phyloP scores from a whole-genome alignment of 2,329 filamentous ascomycete species.

The Xylariaceae sp. region DNA sequence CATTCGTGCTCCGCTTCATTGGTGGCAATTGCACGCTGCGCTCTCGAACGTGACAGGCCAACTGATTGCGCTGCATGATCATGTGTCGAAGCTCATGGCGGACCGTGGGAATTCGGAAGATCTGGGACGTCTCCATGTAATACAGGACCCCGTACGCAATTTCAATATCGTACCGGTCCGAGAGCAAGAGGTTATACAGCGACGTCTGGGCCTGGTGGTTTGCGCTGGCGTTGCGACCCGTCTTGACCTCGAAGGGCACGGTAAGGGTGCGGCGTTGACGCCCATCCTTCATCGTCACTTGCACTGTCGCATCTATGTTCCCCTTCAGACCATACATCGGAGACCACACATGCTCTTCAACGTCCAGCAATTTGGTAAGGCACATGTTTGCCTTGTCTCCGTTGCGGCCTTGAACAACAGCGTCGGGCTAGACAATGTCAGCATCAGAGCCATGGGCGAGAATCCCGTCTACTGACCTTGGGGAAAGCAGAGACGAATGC shows the following conservation, averaged over 20 bases:
- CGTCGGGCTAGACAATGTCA: constrained; percentile 45
- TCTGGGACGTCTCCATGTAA: constrained; percentile 87
- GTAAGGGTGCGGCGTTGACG: constrained; percentile 62
- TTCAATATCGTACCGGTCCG: constrained; percentile 90
- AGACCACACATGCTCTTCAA: constrained; percentile 98
- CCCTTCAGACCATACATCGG: constrained; percentile 96
- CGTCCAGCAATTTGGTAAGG: constrained; percentile 87
- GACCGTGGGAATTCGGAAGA: constrained; percentile 75
- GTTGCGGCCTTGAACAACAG: constrained; percentile 71
- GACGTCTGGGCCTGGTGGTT: constrained; percentile 90
- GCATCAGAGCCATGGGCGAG: constrained; percentile 18
- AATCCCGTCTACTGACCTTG: constrained; percentile 39
- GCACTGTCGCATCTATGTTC: constrained; percentile 94
- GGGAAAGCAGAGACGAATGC: constrained; percentile 69
- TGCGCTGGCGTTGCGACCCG: constrained; percentile 73
- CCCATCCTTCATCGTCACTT: constrained; percentile 71
- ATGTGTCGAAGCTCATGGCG: constrained; percentile 88
- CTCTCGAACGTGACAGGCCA: constrained; percentile 79
- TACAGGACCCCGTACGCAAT: constrained; percentile 87
- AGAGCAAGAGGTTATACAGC: constrained; percentile 84
- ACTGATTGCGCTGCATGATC: constrained; percentile 89
- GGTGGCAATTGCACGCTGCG: constrained; percentile 71
- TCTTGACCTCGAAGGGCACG: constrained; percentile 93
- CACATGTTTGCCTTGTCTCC: constrained; percentile 72
- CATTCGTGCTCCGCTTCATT: constrained; percentile 75